Evolutionary conservation across 768 basidiomycete genomes (phyloP).

Genomic region (Pholiota molesta): DNA sequence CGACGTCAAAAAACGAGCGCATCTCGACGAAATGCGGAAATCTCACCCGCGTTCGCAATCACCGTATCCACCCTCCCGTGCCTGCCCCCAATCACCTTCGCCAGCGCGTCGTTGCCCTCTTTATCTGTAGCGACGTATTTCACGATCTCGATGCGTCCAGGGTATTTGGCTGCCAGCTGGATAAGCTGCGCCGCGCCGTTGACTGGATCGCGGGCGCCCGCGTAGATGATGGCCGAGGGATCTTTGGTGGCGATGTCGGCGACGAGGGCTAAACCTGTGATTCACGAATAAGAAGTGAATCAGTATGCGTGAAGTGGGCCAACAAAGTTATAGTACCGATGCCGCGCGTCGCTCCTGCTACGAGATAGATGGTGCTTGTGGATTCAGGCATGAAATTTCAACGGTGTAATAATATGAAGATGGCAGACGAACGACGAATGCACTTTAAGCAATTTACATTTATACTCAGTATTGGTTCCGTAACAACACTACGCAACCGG

Average conservation of each 20-base stretch:
- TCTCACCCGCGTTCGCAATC: constrained; percentile 4
- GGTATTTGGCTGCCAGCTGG: not conserved
- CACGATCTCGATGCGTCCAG: not conserved
- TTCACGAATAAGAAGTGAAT: no score
- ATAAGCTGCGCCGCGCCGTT: not conserved
- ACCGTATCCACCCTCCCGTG: not conserved
- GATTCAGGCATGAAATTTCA: not conserved
- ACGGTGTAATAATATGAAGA: no score
- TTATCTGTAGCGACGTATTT: not conserved
- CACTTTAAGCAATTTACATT: no score
- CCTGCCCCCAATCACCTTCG: not conserved
- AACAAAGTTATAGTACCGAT: no score
- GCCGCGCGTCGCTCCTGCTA: not conserved
- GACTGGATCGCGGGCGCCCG: not conserved
- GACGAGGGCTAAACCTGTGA: not conserved
- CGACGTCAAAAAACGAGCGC: no score
- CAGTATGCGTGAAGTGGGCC: no score
- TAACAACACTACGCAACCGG: no score
- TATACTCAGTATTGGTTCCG: no score
- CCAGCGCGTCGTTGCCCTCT: not conserved
- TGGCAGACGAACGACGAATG: no score
- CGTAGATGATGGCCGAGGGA: no score
- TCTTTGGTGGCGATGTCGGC: not conserved
- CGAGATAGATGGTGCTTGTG: not conserved
- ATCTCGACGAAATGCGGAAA: not conserved